phyloP scores from a whole-genome alignment of 2,329 filamentous ascomycete genomes.

The Gnomoniopsis smithogilvyi region DNA sequence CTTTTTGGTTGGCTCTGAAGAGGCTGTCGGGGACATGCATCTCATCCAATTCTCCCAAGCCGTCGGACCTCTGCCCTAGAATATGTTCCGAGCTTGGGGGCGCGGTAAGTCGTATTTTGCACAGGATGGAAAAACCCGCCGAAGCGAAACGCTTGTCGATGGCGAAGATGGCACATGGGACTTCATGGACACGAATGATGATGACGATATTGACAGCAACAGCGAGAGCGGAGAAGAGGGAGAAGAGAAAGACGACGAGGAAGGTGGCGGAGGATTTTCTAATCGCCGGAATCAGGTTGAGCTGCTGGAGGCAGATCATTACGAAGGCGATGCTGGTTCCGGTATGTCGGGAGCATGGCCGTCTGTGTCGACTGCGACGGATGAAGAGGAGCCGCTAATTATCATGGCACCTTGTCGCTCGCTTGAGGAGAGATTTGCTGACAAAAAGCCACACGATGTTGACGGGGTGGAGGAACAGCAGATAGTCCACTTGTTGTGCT shows the following conservation, averaged over 20 bases:
- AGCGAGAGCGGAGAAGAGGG: not conserved
- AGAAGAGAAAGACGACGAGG: not conserved
- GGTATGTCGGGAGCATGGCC: not conserved
- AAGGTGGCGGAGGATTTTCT: not conserved
- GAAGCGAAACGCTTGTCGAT: not conserved
- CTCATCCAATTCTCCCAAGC: conserved; percentile 19
- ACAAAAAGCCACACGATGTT: conserved; percentile 5
- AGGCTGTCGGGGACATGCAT: conserved; percentile 10
- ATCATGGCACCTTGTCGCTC: not conserved
- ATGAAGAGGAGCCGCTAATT: not conserved
- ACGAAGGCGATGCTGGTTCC: not conserved
- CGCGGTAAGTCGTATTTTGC: conserved; percentile 13
- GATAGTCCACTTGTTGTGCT: conserved; percentile 5
- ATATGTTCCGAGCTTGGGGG: conserved; percentile 17
- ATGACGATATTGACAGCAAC: not conserved
- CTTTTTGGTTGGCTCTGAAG: conserved; percentile 3
- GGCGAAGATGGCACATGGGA: not conserved
- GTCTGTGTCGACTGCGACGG: not conserved
- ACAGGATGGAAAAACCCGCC: not conserved
- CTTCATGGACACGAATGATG: not conserved
- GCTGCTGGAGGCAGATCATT: not conserved
- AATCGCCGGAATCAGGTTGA: not conserved
- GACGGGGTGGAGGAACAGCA: conserved; percentile 3
- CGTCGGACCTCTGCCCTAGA: conserved; percentile 18
- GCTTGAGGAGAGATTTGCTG: conserved; percentile 5